A percentile compares a stretch with the other conserved stretches of the same genome.
phyloP scores from a whole-genome alignment of 345 rosid genomes.

The Raphanus sativus region DNA sequence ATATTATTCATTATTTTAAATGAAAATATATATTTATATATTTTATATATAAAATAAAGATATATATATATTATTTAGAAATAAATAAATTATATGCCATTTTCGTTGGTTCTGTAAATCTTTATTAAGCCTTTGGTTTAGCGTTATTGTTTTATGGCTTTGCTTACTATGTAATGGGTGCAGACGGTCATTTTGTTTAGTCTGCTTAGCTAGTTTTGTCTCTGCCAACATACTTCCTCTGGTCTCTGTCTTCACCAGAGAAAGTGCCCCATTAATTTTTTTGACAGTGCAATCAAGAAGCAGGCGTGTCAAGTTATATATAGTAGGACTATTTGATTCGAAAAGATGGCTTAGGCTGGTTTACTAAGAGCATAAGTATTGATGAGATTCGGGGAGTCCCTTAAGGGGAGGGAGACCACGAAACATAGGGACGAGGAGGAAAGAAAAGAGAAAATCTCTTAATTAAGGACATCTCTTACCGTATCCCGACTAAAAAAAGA shows the following conservation, averaged over 20 bases:
- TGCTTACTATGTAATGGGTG: conserved; percentile 17
- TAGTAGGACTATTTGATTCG: not conserved
- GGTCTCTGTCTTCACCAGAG: conserved; percentile 79
- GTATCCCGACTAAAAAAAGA: too few relatives aligned
- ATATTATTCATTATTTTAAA: too few relatives aligned
- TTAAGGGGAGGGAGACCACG: too few relatives aligned
- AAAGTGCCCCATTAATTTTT: conserved; percentile 69
- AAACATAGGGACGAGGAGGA: too few relatives aligned
- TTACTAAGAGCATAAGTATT: too few relatives aligned
- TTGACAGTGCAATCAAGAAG: conserved; percentile 84
- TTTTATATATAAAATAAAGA: too few relatives aligned
- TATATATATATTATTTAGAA: too few relatives aligned
- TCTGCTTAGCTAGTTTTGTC: conserved; percentile 63
- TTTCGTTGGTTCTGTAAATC: not conserved
- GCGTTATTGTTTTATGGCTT: conserved; percentile 1
- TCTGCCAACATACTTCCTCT: conserved; percentile 83
- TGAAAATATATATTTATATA: too few relatives aligned
- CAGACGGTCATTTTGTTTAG: conserved; percentile 86
- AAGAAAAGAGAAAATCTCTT: too few relatives aligned
- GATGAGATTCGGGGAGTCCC: too few relatives aligned
- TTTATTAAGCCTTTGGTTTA: not conserved
- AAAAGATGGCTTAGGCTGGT: not conserved
- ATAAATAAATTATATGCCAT: too few relatives aligned
- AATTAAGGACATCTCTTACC: too few relatives aligned
- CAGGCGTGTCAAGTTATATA: conserved; percentile 56